Evolutionary conservation across 1,284 basidiomycete species (phyloP).

Genomic region (Apiotrichum montevideense): DNA sequence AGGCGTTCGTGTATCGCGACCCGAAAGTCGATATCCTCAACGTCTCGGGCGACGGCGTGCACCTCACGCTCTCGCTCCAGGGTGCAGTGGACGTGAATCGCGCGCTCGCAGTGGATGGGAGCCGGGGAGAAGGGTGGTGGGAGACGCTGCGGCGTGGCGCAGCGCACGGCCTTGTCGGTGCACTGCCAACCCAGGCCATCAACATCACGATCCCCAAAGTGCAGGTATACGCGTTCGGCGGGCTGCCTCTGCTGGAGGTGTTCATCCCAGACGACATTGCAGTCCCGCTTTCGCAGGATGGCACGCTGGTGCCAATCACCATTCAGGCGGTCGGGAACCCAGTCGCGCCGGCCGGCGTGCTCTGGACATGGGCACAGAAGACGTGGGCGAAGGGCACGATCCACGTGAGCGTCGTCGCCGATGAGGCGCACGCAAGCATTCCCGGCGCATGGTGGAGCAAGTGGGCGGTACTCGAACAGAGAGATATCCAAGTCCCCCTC

Average conservation of each 20-base stretch:
- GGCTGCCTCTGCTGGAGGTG: slow-evolving; percentile 25
- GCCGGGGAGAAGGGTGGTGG: slow-evolving; percentile 41
- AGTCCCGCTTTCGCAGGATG: slow-evolving; percentile 24
- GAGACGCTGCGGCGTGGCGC: slow-evolving; percentile 25
- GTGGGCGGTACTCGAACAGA: slow-evolving; percentile 17
- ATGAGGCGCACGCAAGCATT: slow-evolving; percentile 20
- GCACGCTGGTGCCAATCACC: slow-evolving; percentile 28
- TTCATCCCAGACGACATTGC: slow-evolving; percentile 17
- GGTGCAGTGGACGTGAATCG: slow-evolving; percentile 40
- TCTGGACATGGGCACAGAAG: slow-evolving; percentile 32
- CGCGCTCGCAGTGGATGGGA: slow-evolving; percentile 31
- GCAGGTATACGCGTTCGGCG: slow-evolving; percentile 1
- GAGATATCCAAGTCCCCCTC: slow-evolving; percentile 27
- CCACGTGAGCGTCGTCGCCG: slow-evolving; percentile 23
- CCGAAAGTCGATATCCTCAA: slow-evolving; percentile 32
- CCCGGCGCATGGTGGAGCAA: slow-evolving; percentile 28
- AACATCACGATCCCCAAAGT: slow-evolving; percentile 17
- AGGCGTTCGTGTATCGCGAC: slow-evolving; percentile 5
- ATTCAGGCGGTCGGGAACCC: slow-evolving; percentile 31
- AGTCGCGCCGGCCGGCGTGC: slow-evolving; percentile 29
- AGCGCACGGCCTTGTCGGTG: slow-evolving; percentile 19
- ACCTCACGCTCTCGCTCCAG: slow-evolving; percentile 32
- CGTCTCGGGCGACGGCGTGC: slow-evolving; percentile 36
- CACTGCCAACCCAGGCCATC: slow-evolving; percentile 15
- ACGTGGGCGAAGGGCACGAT: slow-evolving; percentile 34